Conservation (phyloP, 83 land plant genomes). For the Thuja plicata region DNA sequence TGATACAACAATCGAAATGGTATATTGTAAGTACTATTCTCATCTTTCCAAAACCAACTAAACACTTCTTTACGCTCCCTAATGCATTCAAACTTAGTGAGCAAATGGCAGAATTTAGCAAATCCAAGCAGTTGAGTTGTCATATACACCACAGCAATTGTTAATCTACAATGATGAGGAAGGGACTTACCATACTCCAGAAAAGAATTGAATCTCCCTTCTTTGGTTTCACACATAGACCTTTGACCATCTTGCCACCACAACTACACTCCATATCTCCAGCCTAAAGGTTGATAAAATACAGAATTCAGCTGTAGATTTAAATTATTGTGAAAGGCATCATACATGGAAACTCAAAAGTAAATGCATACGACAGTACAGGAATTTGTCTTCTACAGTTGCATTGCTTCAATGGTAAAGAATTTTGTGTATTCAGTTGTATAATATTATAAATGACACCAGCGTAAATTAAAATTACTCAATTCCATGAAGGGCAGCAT, state of each 20-base stretch:
- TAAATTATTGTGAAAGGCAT: background rate
- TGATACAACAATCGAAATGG: background rate
- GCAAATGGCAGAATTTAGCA: background rate
- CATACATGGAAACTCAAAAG: background rate
- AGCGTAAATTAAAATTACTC: too few relatives aligned
- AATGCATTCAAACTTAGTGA: background rate
- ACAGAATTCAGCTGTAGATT: background rate
- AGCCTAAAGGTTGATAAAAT: conserved; percentile 45
- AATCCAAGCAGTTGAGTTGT: background rate
- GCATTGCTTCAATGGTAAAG: too few relatives aligned
- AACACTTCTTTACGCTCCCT: background rate
- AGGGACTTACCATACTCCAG: conserved; percentile 83
- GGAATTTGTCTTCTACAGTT: too few relatives aligned
- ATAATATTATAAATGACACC: too few relatives aligned
- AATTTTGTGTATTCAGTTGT: too few relatives aligned
- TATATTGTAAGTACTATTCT: background rate
- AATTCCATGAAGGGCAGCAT: too few relatives aligned
- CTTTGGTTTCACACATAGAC: conserved; percentile 76
- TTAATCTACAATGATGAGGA: background rate
- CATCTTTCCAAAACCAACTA: background rate
- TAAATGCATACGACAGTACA: too few relatives aligned
- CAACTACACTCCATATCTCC: conserved; percentile 85
- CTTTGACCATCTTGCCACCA: conserved; percentile 82
- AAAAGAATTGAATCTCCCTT: conserved; percentile 96
- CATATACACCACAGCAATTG: background rate